Conservation (phyloP, 495 filamentous ascomycete genomes). For the Talaromyces borbonicus region DNA sequence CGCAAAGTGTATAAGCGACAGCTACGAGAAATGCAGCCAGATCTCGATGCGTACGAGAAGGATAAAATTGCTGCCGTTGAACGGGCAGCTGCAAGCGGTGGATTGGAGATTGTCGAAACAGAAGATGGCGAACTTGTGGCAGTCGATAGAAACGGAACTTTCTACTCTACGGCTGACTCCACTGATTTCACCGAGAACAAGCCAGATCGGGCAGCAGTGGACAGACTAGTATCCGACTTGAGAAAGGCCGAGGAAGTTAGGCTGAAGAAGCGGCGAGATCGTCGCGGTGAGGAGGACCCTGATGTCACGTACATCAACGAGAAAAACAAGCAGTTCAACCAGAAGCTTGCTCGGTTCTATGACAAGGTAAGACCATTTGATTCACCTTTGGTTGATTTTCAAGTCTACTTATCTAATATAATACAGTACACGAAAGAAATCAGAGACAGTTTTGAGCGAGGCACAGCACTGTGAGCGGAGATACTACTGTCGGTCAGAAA, state of each 20-base stretch:
- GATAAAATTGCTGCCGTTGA: slow-evolving; percentile 79
- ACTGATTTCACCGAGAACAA: slow-evolving; percentile 75
- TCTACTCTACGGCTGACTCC: slow-evolving; percentile 79
- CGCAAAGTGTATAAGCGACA: slow-evolving; percentile 91
- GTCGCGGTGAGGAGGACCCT: slow-evolving; percentile 63
- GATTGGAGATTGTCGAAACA: slow-evolving; percentile 86
- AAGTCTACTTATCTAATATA: slow-evolving; percentile 20
- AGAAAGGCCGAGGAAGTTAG: slow-evolving; percentile 79
- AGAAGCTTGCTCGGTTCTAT: slow-evolving; percentile 90
- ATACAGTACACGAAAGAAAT: slow-evolving; percentile 86
- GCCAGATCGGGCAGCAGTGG: slow-evolving; percentile 82
- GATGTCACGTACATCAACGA: slow-evolving; percentile 99
- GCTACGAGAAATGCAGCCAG: slow-evolving; percentile 56
- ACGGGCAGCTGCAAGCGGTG: slow-evolving; percentile 66
- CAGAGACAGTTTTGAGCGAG: slow-evolving; percentile 93
- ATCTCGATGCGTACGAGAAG: slow-evolving; percentile 73
- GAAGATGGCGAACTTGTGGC: slow-evolving; percentile 90
- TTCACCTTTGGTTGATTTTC: background rate
- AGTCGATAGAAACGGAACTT: slow-evolving; percentile 78
- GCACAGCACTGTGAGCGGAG: slow-evolving; percentile 57
- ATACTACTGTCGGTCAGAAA: background rate
- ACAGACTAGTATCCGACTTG: slow-evolving; percentile 76
- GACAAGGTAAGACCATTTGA: slow-evolving; percentile 61
- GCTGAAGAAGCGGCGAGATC: slow-evolving; percentile 73
- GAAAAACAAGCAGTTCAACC: slow-evolving; percentile 99